Conservation (phyloP, 2,329 filamentous ascomycete genomes). For the Allantophomopsis cytisporea region DNA sequence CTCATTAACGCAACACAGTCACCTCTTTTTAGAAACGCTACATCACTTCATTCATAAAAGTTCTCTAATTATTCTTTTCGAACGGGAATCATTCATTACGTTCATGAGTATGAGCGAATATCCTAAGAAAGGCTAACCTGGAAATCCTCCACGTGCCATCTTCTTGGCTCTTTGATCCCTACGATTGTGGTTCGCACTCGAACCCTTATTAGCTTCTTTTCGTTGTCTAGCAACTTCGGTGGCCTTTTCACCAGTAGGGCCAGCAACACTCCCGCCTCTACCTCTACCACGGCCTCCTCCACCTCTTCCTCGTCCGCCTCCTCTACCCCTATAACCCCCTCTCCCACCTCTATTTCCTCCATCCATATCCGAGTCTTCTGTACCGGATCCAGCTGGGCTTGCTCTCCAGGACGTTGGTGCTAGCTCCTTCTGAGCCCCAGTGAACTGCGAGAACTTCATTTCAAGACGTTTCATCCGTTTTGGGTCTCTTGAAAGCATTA, state of each 20-base stretch:
- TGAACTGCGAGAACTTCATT: slow-evolving; percentile 50
- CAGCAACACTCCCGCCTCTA: slow-evolving; percentile 46
- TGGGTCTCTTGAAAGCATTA: slow-evolving; percentile 70
- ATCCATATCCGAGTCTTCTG: slow-evolving; percentile 39
- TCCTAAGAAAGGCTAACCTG: slow-evolving; percentile 6
- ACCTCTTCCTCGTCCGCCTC: slow-evolving; percentile 29
- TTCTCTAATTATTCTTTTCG: no score
- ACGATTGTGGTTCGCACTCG: slow-evolving; percentile 75
- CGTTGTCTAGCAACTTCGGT: slow-evolving; percentile 57
- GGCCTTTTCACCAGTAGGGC: slow-evolving; percentile 52
- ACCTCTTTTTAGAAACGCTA: no score
- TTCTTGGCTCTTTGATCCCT: slow-evolving; percentile 56
- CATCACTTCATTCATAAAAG: no score
- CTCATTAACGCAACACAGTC: no score
- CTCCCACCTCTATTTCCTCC: slow-evolving; percentile 27
- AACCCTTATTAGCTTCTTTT: slow-evolving; percentile 75
- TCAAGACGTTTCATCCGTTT: slow-evolving; percentile 57
- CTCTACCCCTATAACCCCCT: slow-evolving; percentile 26
- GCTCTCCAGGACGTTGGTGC: slow-evolving; percentile 51
- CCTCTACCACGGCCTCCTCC: slow-evolving; percentile 37
- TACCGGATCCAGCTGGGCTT: slow-evolving; percentile 36
- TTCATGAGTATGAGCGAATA: no score
- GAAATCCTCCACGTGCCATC: slow-evolving; percentile 41
- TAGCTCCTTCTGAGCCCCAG: slow-evolving; percentile 52
- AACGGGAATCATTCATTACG: no score